Evolutionary conservation across 192 early-diverging fungal species (phyloP).

Genomic region (Phycomyces nitens): DNA sequence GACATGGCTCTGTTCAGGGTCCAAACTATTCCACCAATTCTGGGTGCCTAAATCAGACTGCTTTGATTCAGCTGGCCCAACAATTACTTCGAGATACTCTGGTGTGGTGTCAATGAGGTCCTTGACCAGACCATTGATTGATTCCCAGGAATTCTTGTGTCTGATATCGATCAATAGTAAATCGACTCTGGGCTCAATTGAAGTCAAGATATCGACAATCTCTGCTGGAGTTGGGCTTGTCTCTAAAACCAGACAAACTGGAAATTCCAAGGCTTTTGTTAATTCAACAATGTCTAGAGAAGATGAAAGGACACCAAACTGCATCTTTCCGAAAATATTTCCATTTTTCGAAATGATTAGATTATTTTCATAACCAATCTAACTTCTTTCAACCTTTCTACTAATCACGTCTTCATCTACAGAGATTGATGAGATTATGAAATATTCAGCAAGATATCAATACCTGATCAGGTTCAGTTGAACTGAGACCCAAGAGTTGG

Average conservation of each 20-base stretch:
- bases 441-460: too few relatives aligned
- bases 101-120: background rate
- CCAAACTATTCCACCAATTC: slow-evolving; percentile 6
- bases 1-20: slow-evolving; percentile 5
- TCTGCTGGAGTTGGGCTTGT: background rate
- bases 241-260: too few relatives aligned
- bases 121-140: background rate
- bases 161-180: slow-evolving; percentile 3
- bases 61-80: background rate
- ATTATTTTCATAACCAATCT: too few relatives aligned
- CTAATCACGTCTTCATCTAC: too few relatives aligned
- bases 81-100: background rate
- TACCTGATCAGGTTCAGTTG: too few relatives aligned
- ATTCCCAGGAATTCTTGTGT: background rate
- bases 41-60: background rate
- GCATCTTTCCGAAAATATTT: background rate
- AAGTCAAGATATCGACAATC: background rate
- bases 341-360: too few relatives aligned
- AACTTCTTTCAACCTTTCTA: too few relatives aligned
- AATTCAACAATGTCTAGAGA: background rate
- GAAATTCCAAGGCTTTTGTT: background rate
- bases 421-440: too few relatives aligned
- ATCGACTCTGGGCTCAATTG: background rate
- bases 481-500: too few relatives aligned
- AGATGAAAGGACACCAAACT: background rate